These are phyloP conservation scores for Gomphus bonarii DNA, from an alignment of 1,284 basidiomycete species.

Conservation along the genomic window DNA sequence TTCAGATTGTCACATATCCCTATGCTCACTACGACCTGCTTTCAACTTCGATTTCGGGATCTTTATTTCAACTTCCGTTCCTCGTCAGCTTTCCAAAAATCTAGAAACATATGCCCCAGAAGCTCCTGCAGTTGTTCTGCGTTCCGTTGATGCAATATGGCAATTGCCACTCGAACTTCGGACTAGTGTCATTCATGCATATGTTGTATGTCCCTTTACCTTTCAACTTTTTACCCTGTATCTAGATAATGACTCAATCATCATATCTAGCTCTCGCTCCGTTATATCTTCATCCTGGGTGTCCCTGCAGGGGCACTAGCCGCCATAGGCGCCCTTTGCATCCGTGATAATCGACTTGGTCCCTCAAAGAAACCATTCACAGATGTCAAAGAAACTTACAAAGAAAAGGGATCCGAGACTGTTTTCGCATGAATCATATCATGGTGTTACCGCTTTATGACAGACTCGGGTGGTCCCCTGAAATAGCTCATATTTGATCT, in stretches of 20 bases:
- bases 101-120: slow-evolving; percentile 2
- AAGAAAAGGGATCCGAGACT: background rate
- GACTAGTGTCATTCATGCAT: background rate
- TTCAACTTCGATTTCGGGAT: background rate
- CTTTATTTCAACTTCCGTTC: background rate
- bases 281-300: slow-evolving; percentile 4
- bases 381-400: background rate
- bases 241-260: background rate
- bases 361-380: background rate
- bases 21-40: background rate
- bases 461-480: no score
- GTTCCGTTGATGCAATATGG: slow-evolving; percentile 2
- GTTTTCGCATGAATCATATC: no score
- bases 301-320: slow-evolving; percentile 1
- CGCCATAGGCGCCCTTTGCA: background rate
- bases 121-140: slow-evolving; percentile 3
- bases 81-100: background rate
- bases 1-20: no score
- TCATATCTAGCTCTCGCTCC: background rate
- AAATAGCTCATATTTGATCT: no score
- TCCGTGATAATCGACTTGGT: background rate
- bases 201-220: slow-evolving; percentile 9
- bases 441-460: no score
- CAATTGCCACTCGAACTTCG: background rate
- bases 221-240: background rate